Base-by-base conservation (phyloP, 495 filamentous ascomycete genomes). In the Beverwykella pulmonaria region DNA sequence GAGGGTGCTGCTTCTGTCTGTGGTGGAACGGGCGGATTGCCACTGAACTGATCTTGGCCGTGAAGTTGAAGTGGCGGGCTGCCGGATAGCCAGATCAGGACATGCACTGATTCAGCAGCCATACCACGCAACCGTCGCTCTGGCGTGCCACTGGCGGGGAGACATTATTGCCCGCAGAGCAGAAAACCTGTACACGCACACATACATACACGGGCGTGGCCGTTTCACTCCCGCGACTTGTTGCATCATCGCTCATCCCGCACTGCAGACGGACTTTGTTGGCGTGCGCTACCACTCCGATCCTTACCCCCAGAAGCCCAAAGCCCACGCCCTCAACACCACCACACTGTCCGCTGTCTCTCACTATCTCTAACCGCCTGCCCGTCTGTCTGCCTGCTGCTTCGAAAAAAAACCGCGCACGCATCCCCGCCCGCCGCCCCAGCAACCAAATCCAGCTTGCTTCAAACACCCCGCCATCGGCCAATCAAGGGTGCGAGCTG, bases 401-500 rank as follows among this genome's bases (percentile, higher is more conserved):
- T 12, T 12, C 30, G 30, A n/a, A n/a, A n/a, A 34, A 34, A 4
- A 4, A 34, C 15, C 44, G 44, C 44, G 44, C 44, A 7, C 44
- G 44, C 44, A 17, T 47, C n/a, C n/a, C n/a, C n/a, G n/a, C n/a
- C 44, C 44, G 15, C 6, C 44, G 3, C 15, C 44, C 44, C 6
- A 3, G 44, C 44, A n/a, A n/a, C n/a, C 44, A 22, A 26, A 2
- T n/a, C 20, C 26, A n/a, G 19, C 26, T 14, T 17, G 26, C 12
- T 17, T 7, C 60, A 8, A 30, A 10, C 60, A 9, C 52, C n/a
- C 46, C 30, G 36, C 52, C 49, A 32, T 20, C 49, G 36, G 32
- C 61, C 67, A 69, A 69, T 69, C 67, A 69, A 53, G 60, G 47
- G 67, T 49, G 34, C 34, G 29, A 64, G 61, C 67, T 60, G 36